These are phyloP conservation scores for Saccharomyces pastorianus DNA, from an alignment of 1,139 yeast species.

Conservation along the genomic window DNA sequence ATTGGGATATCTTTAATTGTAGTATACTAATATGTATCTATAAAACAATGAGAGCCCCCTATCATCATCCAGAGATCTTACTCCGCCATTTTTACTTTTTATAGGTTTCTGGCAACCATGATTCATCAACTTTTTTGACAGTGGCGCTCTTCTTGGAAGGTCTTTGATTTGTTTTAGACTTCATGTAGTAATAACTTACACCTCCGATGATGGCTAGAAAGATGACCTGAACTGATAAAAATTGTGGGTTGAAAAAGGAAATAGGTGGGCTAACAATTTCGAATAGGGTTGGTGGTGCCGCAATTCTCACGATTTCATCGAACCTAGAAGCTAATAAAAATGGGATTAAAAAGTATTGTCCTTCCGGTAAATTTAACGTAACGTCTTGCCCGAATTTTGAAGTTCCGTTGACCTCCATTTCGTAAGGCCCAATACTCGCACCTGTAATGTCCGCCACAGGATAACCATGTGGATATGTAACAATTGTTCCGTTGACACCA, in stretches of 20 bases:
- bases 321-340: constrained; percentile 47
- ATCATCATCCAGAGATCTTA: neutral
- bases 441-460: constrained; percentile 55
- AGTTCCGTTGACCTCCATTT: constrained; percentile 43
- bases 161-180: constrained; percentile 32
- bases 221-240: constrained; percentile 53
- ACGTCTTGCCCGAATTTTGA: constrained; percentile 46
- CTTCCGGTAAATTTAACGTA: constrained; percentile 49
- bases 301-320: constrained; percentile 47
- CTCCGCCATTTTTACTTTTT: constrained; percentile 22
- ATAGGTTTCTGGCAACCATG: constrained; percentile 54
- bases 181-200: constrained; percentile 43
- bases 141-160: constrained; percentile 17
- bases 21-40: neutral
- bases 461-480: constrained; percentile 44
- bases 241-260: constrained; percentile 66
- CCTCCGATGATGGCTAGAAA: constrained; percentile 45
- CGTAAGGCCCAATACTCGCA: constrained; percentile 55
- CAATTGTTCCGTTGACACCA: constrained; percentile 69
- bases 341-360: constrained; percentile 55
- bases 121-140: constrained; percentile 38
- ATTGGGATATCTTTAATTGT: neutral
- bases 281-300: constrained; percentile 52
- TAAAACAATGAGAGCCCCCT: neutral
- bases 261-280: constrained; percentile 56